phyloP scores from a whole-genome alignment of 2,329 filamentous ascomycete genomes.

The Pleomassaria siparia region DNA sequence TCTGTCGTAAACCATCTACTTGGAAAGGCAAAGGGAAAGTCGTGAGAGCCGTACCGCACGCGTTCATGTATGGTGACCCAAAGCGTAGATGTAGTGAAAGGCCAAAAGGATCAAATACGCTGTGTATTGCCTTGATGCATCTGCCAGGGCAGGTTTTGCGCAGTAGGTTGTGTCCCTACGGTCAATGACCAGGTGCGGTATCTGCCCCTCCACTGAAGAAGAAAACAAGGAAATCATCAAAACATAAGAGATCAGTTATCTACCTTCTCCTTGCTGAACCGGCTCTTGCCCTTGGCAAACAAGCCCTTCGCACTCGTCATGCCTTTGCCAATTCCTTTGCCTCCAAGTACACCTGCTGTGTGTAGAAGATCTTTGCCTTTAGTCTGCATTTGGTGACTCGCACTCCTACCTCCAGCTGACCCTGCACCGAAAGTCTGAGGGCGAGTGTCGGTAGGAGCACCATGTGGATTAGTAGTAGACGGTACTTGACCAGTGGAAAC shows the following conservation, averaged over 20 bases:
- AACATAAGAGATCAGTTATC: conserved; percentile 65
- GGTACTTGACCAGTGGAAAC: conserved; percentile 31
- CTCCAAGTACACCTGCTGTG: conserved; percentile 71
- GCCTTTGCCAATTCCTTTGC: conserved; percentile 60
- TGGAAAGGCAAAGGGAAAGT: conserved; percentile 5
- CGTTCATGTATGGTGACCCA: too few relatives aligned
- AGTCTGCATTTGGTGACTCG: conserved; percentile 59
- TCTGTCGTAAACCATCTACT: conserved; percentile 14
- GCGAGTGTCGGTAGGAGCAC: conserved; percentile 9
- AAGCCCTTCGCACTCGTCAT: conserved; percentile 85
- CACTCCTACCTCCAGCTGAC: conserved; percentile 24
- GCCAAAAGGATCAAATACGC: too few relatives aligned
- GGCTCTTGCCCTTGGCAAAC: conserved; percentile 87
- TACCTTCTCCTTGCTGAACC: conserved; percentile 85
- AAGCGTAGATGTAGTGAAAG: too few relatives aligned
- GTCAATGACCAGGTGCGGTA: too few relatives aligned
- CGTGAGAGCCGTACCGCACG: conserved; percentile 14
- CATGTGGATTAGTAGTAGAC: conserved; percentile 24
- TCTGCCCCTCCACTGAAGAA: conserved; percentile 14
- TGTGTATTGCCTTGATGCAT: too few relatives aligned
- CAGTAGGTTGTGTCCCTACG: too few relatives aligned
- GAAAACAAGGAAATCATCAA: conserved; percentile 11
- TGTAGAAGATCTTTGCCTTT: conserved; percentile 90
- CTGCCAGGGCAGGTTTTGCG: too few relatives aligned
- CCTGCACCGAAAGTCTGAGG: conserved; percentile 18